Base-by-base conservation (phyloP, 768 basidiomycete species). In the Suillus decipiens region DNA sequence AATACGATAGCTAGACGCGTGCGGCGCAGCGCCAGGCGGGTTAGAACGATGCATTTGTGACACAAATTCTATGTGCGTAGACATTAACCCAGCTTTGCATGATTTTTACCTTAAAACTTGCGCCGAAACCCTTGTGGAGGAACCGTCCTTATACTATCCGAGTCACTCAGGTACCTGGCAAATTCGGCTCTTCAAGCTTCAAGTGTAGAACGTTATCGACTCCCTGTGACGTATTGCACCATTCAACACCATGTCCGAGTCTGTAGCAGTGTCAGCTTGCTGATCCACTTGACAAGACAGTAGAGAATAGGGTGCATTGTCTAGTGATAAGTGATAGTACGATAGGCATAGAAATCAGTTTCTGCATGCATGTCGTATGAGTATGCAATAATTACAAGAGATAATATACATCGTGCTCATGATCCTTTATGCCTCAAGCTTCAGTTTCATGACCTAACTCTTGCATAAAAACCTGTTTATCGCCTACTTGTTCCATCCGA, bases 391-490 rank as follows among this genome's bases (percentile, higher is more conserved):
- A 57, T 57, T 57, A 57, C 56, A 57, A 57, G 28, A 28, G 56
- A 57, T 57, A 57, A 57, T 12, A 41, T 68, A 69, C 71, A 65
- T 62, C 66, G 60, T 66, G 55, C 53, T 64, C 15, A 68, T 73
- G 73, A 66, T 48, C 14, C 48, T 62, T 19, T 4, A 48, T 48
- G 47, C 47, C 50, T 45, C 10, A 48, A 15, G 24, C 2, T 24
- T 48, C 47, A 48, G 24, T 31, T 15, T 62, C 63, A 68, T 68
- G 64, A 68, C 68, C 62, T 70, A 5, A 64, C 63, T 80, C 81
- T 66, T 79, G 83, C 66, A 87, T 84, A 75, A 89, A 91, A 59
- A 87, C 76, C 91, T 89, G 91, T 69, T 82, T 85, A 74, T 87
- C 90, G 47, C 86, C 89, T 24, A 90, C 78, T 67, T 80, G 84